Evolutionary conservation across 2,329 filamentous ascomycete genomes (phyloP).

Genomic region (Pseudomassariella vexata): DNA sequence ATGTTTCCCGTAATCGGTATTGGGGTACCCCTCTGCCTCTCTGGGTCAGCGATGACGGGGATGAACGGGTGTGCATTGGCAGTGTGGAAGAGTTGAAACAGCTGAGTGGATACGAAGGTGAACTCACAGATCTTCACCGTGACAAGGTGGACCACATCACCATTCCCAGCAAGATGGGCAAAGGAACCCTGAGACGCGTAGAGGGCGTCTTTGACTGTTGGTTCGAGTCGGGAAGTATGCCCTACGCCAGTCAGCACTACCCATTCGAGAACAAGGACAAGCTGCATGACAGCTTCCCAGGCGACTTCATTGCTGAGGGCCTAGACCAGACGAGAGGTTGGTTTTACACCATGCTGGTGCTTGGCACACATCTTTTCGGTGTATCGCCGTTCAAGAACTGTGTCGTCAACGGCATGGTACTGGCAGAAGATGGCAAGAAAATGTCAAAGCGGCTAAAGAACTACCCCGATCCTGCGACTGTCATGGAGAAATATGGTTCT

Average conservation of each 20-base stretch:
- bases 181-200: conserved; percentile 72
- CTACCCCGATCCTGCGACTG: conserved; percentile 78
- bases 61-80: conserved; percentile 81
- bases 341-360: conserved; percentile 90
- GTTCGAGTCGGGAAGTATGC: conserved; percentile 96
- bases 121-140: conserved; percentile 80
- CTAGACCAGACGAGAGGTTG: conserved; percentile 91
- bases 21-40: conserved; percentile 92
- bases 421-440: conserved; percentile 95
- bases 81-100: conserved; percentile 79
- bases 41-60: conserved; percentile 85
- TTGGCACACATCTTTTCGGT: conserved; percentile 83
- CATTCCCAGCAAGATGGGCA: conserved; percentile 84
- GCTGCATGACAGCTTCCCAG: conserved; percentile 77
- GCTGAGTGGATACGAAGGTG: conserved; percentile 79
- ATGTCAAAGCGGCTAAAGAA: conserved; percentile 98
- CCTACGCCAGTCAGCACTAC: conserved; percentile 85
- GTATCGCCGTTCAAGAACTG: conserved; percentile 88
- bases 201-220: conserved; percentile 95
- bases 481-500: conserved; percentile 85
- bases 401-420: conserved; percentile 91
- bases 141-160: conserved; percentile 93
- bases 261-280: conserved; percentile 83
- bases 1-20: conserved; percentile 87
- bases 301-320: conserved; percentile 91